Conservation (phyloP, 108 stramenopile genomes). For the Cyclotella kingstonii region DNA sequence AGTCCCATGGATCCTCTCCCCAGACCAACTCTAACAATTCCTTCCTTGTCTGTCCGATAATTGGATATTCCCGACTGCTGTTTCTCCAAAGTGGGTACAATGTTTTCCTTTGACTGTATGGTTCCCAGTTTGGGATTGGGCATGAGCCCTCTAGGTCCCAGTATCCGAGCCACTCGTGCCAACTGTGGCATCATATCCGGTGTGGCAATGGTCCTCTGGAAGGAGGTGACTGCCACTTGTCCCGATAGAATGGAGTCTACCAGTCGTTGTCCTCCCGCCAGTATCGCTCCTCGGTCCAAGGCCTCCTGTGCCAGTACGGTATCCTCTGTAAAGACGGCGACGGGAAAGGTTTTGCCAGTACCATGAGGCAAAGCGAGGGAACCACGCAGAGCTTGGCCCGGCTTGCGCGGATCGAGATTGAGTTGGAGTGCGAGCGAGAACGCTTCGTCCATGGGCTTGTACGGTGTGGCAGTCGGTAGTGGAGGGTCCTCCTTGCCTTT, state of each 20-base stretch:
- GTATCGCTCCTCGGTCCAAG: conserved; percentile 65
- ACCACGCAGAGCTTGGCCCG: conserved; percentile 90
- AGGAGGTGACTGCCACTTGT: conserved; percentile 49
- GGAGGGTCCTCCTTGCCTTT: conserved; percentile 18
- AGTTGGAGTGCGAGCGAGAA: conserved; percentile 86
- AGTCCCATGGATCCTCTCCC: conserved; percentile 80
- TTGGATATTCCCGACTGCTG: conserved; percentile 73
- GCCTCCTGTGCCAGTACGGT: conserved; percentile 62
- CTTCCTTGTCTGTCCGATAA: conserved; percentile 87
- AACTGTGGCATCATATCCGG: conserved; percentile 82
- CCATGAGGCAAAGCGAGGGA: conserved; percentile 87
- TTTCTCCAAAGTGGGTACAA: conserved; percentile 57
- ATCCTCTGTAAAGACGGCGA: conserved; percentile 88
- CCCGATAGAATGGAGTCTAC: conserved; percentile 77
- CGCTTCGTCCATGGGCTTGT: conserved; percentile 65
- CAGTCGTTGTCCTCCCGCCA: conserved; percentile 86
- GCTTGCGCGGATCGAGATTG: conserved; percentile 93
- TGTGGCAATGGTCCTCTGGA: conserved; percentile 85
- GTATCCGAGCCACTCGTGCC: conserved; percentile 74
- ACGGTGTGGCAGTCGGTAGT: conserved; percentile 8
- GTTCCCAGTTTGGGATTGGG: conserved; percentile 95
- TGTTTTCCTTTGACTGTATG: conserved; percentile 50
- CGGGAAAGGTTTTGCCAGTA: conserved; percentile 83
- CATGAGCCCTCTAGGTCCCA: conserved; percentile 96
- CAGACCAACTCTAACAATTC: conserved; percentile 85